phyloP scores from a whole-genome alignment of 345 rosid genomes.

The Psidium friedrichsthalianum region DNA sequence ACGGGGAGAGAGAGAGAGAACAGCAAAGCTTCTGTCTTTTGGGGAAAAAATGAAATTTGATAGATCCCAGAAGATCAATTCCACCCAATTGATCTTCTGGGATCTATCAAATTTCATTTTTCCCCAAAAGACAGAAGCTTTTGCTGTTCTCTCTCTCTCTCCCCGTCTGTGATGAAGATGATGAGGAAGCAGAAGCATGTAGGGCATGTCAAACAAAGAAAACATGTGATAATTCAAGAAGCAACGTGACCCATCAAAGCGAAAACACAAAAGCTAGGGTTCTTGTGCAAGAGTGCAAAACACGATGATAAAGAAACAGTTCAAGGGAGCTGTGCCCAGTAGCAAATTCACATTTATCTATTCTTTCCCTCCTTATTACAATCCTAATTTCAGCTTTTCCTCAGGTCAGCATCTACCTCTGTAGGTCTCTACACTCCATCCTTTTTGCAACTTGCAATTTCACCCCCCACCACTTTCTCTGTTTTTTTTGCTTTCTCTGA shows the following conservation, averaged over 20 bases:
- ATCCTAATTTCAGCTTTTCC: constrained; percentile 23
- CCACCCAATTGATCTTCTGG: background rate
- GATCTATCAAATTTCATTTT: background rate
- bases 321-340: background rate
- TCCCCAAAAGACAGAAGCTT: background rate
- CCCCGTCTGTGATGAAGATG: no score
- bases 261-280: background rate
- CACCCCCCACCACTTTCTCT: background rate
- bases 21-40: background rate
- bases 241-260: background rate
- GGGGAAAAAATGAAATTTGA: background rate
- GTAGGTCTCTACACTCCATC: background rate
- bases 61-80: background rate
- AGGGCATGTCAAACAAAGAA: no score
- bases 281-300: background rate
- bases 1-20: background rate
- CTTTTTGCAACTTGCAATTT: constrained; percentile 24
- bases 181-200: no score
- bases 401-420: constrained; percentile 1
- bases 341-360: constrained; percentile 10
- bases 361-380: background rate
- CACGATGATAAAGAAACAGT: background rate
- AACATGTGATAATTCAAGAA: background rate
- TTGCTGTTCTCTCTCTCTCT: background rate
- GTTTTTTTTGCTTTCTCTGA: no score